Percentiles rank a stretch among this genome's conserved stretches.
phyloP scores from a whole-genome alignment of 192 early-diverging fungal species.

The Podila horticola region DNA sequence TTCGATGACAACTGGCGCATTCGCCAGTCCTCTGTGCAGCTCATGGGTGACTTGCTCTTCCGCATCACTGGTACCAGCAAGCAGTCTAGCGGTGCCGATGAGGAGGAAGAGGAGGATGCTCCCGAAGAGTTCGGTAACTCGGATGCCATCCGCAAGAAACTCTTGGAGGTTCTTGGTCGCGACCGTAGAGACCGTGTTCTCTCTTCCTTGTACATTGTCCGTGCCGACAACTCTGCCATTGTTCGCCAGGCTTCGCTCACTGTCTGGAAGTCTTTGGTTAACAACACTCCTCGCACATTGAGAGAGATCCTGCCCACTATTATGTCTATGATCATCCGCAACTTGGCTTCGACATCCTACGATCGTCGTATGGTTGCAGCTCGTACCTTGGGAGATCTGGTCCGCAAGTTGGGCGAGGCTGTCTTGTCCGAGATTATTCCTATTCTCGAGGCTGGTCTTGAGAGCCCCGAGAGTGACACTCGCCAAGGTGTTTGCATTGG shows the following conservation, averaged over 20 bases:
- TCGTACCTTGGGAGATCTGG: conserved; percentile 92
- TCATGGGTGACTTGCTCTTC: conserved; percentile 95
- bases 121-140: conserved; percentile 61
- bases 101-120: conserved; percentile 69
- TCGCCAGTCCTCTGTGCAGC: conserved; percentile 91
- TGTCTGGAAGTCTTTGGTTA: conserved; percentile 97
- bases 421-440: conserved; percentile 91
- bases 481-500: conserved; percentile 96
- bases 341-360: conserved; percentile 76
- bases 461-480: conserved; percentile 69
- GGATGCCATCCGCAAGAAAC: conserved; percentile 73
- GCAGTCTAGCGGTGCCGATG: conserved; percentile 54
- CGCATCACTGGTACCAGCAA: conserved; percentile 87
- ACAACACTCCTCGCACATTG: conserved; percentile 96
- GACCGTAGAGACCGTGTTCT: conserved; percentile 88
- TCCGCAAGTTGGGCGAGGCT: conserved; percentile 93
- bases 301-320: conserved; percentile 93
- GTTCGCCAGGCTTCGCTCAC: conserved; percentile 89
- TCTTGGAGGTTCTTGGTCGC: conserved; percentile 84
- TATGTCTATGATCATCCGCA: conserved; percentile 91
- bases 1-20: conserved; percentile 97
- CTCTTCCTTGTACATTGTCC: conserved; percentile 92
- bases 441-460: conserved; percentile 87
- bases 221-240: conserved; percentile 81
- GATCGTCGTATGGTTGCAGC: conserved; percentile 90